These are phyloP conservation scores for Tetrapyrgos nigripes DNA, from an alignment of 1,284 basidiomycete species.

Conservation along the genomic window DNA sequence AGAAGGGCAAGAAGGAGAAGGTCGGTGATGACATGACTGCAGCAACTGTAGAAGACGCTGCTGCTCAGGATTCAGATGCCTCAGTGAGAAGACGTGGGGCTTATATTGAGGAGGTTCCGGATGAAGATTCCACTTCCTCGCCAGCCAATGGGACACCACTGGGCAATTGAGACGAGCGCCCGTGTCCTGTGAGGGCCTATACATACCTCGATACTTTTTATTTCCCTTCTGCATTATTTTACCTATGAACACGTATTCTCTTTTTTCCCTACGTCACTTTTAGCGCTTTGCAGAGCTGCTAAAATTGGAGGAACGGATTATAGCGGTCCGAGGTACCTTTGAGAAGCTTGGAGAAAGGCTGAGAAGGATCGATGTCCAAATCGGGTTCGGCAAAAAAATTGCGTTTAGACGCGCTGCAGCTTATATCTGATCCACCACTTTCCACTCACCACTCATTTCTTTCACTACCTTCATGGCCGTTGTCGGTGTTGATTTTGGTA, in stretches of 20 bases:
- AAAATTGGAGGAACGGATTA: neutral
- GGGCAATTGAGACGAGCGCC: too few species aligned
- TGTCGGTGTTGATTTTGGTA: slow-evolving; percentile 92
- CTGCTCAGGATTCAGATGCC: slow-evolving; percentile 49
- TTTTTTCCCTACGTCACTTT: too few species aligned
- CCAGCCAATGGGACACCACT: too few species aligned
- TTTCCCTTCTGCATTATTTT: too few species aligned
- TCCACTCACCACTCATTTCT: slow-evolving; percentile 1
- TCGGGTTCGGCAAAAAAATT: slow-evolving; percentile 2
- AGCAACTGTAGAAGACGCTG: slow-evolving; percentile 60
- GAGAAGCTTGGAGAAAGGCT: slow-evolving; percentile 14
- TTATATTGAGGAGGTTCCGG: slow-evolving; percentile 63
- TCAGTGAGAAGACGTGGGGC: slow-evolving; percentile 65
- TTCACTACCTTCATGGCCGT: slow-evolving; percentile 65
- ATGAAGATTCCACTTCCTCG: slow-evolving; percentile 63
- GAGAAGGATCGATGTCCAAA: slow-evolving; percentile 16
- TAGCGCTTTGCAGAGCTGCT: too few species aligned
- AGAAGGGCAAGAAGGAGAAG: slow-evolving; percentile 36
- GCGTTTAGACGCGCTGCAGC: neutral
- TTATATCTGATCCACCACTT: slow-evolving; percentile 6
- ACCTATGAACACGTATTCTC: too few species aligned
- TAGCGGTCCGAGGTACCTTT: neutral
- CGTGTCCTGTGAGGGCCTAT: too few species aligned
- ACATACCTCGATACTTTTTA: too few species aligned
- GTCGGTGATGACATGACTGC: slow-evolving; percentile 42